Evolutionary conservation across 345 rosid genomes (phyloP).

Genomic region (Salix arbutifolia): DNA sequence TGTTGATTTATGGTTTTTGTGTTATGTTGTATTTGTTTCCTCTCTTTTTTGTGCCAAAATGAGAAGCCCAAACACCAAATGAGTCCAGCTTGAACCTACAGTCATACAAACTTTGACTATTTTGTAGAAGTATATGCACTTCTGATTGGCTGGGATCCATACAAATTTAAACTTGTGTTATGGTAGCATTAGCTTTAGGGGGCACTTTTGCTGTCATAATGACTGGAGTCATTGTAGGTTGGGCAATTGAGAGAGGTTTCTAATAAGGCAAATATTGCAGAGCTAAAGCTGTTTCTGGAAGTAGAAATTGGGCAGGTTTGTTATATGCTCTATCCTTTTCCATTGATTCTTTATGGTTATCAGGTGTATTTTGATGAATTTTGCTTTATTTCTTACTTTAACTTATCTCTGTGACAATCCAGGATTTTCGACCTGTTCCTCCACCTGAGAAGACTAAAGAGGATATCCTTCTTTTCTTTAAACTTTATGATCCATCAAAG

Average conservation of each 20-base stretch:
- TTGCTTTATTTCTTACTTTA: neutral
- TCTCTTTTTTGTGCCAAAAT: neutral
- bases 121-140: neutral
- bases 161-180: neutral
- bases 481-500: constrained; percentile 83
- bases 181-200: neutral
- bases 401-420: constrained; percentile 4
- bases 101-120: neutral
- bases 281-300: constrained; percentile 86
- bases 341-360: neutral
- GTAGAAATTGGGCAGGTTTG: constrained; percentile 75
- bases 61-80: neutral
- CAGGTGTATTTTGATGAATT: neutral
- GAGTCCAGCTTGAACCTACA: neutral
- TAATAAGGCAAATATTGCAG: constrained; percentile 74
- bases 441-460: constrained; percentile 64
- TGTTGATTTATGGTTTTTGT: too few relatives aligned
- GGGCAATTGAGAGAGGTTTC: constrained; percentile 85
- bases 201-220: neutral
- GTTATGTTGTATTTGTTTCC: too few relatives aligned
- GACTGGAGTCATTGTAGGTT: constrained; percentile 46
- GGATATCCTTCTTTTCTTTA: constrained; percentile 84
- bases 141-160: neutral
- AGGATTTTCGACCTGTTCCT: constrained; percentile 71
- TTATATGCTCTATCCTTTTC: constrained; percentile 9